Evolutionary conservation across 495 filamentous ascomycete species (phyloP).

Genomic region (Penicillium alfredii): DNA sequence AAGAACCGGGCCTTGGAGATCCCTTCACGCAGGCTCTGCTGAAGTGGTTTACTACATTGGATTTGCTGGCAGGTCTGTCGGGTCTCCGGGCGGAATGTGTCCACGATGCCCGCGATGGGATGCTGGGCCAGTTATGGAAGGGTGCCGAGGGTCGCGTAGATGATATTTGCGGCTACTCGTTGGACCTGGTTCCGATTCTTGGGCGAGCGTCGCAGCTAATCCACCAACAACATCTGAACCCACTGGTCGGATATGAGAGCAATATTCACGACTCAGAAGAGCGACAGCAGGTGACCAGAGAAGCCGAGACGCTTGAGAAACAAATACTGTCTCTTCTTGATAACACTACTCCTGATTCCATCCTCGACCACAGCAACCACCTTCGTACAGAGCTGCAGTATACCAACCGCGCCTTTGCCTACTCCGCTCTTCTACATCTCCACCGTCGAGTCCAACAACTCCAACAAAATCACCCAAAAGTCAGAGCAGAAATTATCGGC

Average conservation of each 20-base stretch:
- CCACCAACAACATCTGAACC: neutral
- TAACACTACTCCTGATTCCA: slow-evolving; percentile 2
- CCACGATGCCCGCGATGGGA: slow-evolving; percentile 2
- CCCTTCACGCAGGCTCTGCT: slow-evolving; percentile 18
- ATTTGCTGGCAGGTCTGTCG: slow-evolving; percentile 23
- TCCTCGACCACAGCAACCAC: neutral
- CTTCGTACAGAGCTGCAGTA: slow-evolving; percentile 17
- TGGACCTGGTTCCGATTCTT: slow-evolving; percentile 23
- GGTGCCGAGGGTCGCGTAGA: slow-evolving; percentile 11
- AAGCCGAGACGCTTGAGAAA: slow-evolving; percentile 12
- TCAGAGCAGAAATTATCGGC: slow-evolving; percentile 16
- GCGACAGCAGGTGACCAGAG: neutral
- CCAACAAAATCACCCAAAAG: slow-evolving; percentile 16
- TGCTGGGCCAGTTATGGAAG: slow-evolving; percentile 2
- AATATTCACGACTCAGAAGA: too few relatives aligned
- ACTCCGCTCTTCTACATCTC: slow-evolving; percentile 28
- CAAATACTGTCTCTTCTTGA: slow-evolving; percentile 12
- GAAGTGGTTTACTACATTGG: slow-evolving; percentile 30
- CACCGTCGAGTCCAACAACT: slow-evolving; percentile 24
- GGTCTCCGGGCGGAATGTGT: slow-evolving; percentile 6
- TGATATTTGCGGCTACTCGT: slow-evolving; percentile 30
- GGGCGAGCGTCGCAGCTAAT: slow-evolving; percentile 15
- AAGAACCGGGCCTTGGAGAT: slow-evolving; percentile 3
- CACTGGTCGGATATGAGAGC: too few relatives aligned
- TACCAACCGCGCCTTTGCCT: slow-evolving; percentile 28